Evolutionary conservation across 805 yeast genomes (phyloP), one percentile per base, ranked within the genome.

Genomic region (Teunomyces barrocoloradensis): DNA sequence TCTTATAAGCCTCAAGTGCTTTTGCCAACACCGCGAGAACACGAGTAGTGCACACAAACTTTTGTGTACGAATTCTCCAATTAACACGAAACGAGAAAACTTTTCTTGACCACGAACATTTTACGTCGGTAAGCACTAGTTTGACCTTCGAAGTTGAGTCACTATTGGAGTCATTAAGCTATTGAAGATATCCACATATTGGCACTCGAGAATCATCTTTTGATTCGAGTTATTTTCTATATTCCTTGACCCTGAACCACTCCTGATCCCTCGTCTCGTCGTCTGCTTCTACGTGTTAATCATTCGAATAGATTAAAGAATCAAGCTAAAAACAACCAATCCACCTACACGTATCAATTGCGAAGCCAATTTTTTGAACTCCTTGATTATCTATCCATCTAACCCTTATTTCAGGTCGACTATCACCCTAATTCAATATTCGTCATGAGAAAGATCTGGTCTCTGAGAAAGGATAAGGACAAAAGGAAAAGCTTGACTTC

Each of bases 371-470:
- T 30, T 13, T 9, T 10, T 5, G 9, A 15, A 15, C 6, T 32
- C 10, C 11, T 13, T 15, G 17, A 32, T 6, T 15, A 32, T 13
- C 11, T 32, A 32, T 32, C 17, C 34, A 2, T 13, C 11, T 9
- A 9, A 13, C 3, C 12, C 13, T 13, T 15, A 6, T 13, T 13
- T 9, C 34, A 11, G 39, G 25, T 11, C 15, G 9, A 12, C 15
- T 17, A 15, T 35, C 39, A 18, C n/a, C 39, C 17, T 6, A 18
- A 36, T 7, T 11, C 9, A 17, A 10, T 13, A 28, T 10, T 29
- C 34, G 11, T 12, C 17, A 61, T 63, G 67, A 61, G 63, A 49
- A 63, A 60, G 56, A 63, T 63, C 50, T 63, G 65, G 65, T 39
- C 55, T 43, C 54, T 47, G 51, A 55, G 64, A 53, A 61, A 54